phyloP scores from a whole-genome alignment of 306 rosid genomes.

The Medicago lupulina region DNA sequence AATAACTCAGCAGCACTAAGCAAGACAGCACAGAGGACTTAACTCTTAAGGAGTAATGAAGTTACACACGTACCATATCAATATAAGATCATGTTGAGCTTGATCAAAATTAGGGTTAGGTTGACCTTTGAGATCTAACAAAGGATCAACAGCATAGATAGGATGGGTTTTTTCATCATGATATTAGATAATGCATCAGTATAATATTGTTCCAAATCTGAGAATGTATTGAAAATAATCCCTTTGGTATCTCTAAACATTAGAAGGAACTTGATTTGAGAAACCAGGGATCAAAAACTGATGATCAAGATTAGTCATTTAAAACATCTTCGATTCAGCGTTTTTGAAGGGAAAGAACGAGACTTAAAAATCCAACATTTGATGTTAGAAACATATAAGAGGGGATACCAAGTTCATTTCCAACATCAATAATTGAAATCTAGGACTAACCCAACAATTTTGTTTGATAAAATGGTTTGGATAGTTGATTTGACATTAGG shows the following conservation, averaged over 20 bases:
- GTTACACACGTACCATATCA: too few species aligned
- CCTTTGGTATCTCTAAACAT: slow-evolving; percentile 58
- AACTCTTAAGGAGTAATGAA: too few species aligned
- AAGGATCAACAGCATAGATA: slow-evolving; percentile 65
- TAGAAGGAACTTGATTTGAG: slow-evolving; percentile 42
- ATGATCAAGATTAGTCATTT: slow-evolving; percentile 43
- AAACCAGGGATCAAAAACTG: slow-evolving; percentile 50
- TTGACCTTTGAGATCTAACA: slow-evolving; percentile 48
- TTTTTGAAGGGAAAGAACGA: slow-evolving; percentile 44
- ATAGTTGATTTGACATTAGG: slow-evolving; percentile 46
- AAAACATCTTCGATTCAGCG: slow-evolving; percentile 42
- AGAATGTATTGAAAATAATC: slow-evolving; percentile 58
- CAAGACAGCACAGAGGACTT: too few species aligned
- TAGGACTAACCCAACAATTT: slow-evolving; percentile 53
- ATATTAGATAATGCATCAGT: slow-evolving; percentile 43
- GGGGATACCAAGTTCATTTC: slow-evolving; percentile 52
- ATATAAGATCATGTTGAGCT: slow-evolving; percentile 48
- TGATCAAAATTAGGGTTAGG: slow-evolving; percentile 44
- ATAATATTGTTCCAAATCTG: slow-evolving; percentile 52
- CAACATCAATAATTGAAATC: slow-evolving; percentile 63
- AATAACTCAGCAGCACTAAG: too few species aligned
- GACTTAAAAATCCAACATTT: slow-evolving; percentile 48
- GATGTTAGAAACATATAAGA: slow-evolving; percentile 55
- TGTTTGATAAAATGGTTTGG: slow-evolving; percentile 35
- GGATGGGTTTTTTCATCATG: slow-evolving; percentile 50